Evolutionary conservation across 169 alveolate species (phyloP), one percentile per base, ranked within the genome.

Genomic region (Plasmodium fragile): DNA sequence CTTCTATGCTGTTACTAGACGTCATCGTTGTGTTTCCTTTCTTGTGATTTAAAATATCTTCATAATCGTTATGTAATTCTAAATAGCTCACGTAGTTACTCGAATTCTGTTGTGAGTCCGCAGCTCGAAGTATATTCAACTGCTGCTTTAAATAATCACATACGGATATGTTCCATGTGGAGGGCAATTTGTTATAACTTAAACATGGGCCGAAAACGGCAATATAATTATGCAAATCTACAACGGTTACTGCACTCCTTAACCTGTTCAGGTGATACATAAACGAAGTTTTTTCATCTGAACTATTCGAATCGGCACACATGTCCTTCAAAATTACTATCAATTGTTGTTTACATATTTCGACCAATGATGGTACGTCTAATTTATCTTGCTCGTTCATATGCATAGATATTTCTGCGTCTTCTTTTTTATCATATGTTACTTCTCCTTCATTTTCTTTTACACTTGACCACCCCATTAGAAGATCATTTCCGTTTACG

Each of bases 151-250:
- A 73, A 72, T 90, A 90, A 52, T 90, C 92, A 7, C 85, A 78
- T 7, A 90, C 91, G 1, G 94, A 90, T 34, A 82, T 90, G 43
- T 81, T 81, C 94, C 94, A 90, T 1, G 94, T 81, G 43, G 94
- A 90, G 3, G 94, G 92, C 28, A 90, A 82, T 81, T 90, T 82
- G 55, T 90, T 82, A 22, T 71, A 90, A 73, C 93, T 85, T 75
- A 85, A 28, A 36, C 94, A 90, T 0, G 94, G 94, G 4, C 94
- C 94, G 36, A 90, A 90, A 1, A 90, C 92, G 22, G 94, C 91
- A n/a, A 90, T 90, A 73, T 90, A 90, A 16, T 81, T 81, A 79
- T 90, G 92, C 55, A 90, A 73, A 90, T 90, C 94, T 1, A 82
- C 91, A 28, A 90, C 92, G 30, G 94, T 81, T 82, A 81, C 80